phyloP scores from a whole-genome alignment of 441 rosid genomes.

The Croton laevigatus region DNA sequence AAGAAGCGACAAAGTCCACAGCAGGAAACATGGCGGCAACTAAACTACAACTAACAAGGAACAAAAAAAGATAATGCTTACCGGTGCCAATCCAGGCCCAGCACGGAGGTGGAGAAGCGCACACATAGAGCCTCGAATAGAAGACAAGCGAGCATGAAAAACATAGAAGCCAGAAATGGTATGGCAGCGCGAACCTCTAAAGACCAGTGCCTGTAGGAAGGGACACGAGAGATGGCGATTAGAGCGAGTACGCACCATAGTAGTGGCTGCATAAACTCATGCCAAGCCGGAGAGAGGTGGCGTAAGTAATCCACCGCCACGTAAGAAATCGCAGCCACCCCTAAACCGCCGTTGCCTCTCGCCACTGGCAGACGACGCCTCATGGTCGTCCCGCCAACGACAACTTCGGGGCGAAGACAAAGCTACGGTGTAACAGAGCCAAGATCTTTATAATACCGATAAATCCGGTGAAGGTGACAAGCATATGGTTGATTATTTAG shows the following conservation, averaged over 20 bases:
- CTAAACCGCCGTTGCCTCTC: constrained; percentile 52
- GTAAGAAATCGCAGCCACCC: constrained; percentile 70
- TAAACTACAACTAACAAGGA: background rate
- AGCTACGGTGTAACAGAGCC: background rate
- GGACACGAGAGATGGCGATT: constrained; percentile 63
- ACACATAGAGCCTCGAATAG: constrained; percentile 79
- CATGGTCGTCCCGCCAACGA: constrained; percentile 5
- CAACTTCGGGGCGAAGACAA: background rate
- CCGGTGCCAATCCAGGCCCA: constrained; percentile 93
- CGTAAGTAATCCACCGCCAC: constrained; percentile 80
- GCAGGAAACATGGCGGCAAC: background rate
- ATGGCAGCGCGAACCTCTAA: constrained; percentile 64
- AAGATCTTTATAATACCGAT: background rate
- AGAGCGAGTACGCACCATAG: constrained; percentile 72
- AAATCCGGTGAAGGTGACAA: background rate
- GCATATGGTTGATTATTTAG: background rate
- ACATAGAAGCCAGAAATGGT: constrained; percentile 67
- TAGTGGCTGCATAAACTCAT: constrained; percentile 66
- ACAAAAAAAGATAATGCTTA: constrained; percentile 17
- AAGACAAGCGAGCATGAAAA: constrained; percentile 69
- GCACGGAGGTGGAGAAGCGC: constrained; percentile 83
- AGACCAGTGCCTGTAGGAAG: constrained; percentile 79
- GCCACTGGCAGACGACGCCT: constrained; percentile 37
- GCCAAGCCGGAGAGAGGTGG: constrained; percentile 69
- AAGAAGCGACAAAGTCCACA: background rate